Evolutionary conservation across 805 yeast genomes (phyloP), one percentile per base, ranked within the genome.

Genomic region (Ogataea corticis): DNA sequence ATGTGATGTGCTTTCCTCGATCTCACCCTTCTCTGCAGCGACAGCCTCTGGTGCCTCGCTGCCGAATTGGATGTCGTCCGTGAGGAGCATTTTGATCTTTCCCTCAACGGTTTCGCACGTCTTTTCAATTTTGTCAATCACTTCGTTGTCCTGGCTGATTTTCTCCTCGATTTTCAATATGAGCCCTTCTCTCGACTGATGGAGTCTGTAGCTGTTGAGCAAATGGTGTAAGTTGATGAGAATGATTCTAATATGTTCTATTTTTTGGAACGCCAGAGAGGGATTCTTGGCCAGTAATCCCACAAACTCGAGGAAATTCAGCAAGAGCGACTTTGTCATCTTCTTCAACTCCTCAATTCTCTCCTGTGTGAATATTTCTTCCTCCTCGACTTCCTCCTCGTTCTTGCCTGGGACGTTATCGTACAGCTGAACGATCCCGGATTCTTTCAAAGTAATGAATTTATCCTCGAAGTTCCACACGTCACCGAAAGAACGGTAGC

Each of bases 211-310:
- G 42, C 91, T 90, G 63, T 94, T 94, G 47, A 94, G 69, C 30
- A 94, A 69, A 63, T 94, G 98, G 62, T 94, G 97, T 52, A 94
- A 82, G 60, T 94, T 94, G 60, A 92, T 85, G 42, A 94, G 69
- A 10, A 92, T 81, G 12, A 85, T 75, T 51, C 95, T 79, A 31
- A 94, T 79, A 52, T 88, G 81, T 52, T 90, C 96, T 21, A 90
- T 79, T 56, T 88, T 86, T 5, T 67, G 63, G 38, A 66, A 67
- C 44, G 75, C 76, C 42, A 77, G 70, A 17, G 77, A 75, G 1
- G 99, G 97, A 48, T 86, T 80, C 10, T 82, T 75, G 4, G 87
- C 73, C 65, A 91, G 73, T 7, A 87, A 71, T 3, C 96, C 96
- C 10, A 88, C 76, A 18, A 94, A 74, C 54, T 90, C 96, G 6